Conservation (phyloP, 345 rosid species). For the Moricandia moricandioides region DNA sequence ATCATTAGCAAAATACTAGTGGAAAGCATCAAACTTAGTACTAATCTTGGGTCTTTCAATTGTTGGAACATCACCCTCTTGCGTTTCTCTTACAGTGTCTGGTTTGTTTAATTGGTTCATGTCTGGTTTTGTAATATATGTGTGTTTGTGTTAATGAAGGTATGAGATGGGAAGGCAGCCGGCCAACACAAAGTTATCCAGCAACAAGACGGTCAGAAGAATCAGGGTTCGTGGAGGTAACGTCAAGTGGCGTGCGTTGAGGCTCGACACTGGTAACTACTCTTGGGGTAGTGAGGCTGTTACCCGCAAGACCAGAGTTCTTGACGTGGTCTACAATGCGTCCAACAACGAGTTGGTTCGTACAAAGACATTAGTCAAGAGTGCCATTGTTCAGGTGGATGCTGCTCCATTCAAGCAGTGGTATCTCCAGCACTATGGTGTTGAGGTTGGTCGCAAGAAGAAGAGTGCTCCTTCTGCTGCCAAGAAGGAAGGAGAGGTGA, state of each 20-base stretch:
- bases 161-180: conserved; percentile 6
- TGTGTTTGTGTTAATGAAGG: neutral
- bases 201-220: conserved; percentile 24
- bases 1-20: neutral
- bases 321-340: neutral
- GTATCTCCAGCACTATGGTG: conserved; percentile 67
- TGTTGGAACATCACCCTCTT: too few relatives aligned
- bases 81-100: neutral
- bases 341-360: conserved; percentile 43
- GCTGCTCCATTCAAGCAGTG: conserved; percentile 76
- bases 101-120: neutral
- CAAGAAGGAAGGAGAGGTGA: conserved; percentile 65
- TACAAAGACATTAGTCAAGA: conserved; percentile 73
- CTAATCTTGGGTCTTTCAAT: neutral
- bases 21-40: neutral
- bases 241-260: conserved; percentile 20
- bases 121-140: neutral
- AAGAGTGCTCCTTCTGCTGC: conserved; percentile 36
- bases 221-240: conserved; percentile 23
- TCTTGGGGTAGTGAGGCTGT: neutral
- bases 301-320: neutral
- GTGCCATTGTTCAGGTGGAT: conserved; percentile 70
- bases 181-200: conserved; percentile 18
- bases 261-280: conserved; percentile 18
- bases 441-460: conserved; percentile 78